phyloP scores from a whole-genome alignment of 345 rosid genomes.

The Hevea brasiliensis region DNA sequence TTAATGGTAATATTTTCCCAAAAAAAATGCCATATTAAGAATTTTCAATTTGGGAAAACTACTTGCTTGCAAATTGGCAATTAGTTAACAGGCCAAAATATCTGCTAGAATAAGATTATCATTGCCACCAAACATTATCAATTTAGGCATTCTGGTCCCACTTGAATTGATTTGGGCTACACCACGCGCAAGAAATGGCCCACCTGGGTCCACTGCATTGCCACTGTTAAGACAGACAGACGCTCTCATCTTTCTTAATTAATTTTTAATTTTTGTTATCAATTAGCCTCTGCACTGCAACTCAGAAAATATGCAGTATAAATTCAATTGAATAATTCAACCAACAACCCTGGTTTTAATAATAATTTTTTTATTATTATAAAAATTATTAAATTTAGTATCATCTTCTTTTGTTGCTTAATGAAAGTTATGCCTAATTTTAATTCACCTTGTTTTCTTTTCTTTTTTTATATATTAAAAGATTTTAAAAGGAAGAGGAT shows the following conservation, averaged over 20 bases:
- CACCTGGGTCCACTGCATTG: slow-evolving; percentile 26
- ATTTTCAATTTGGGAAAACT: too few relatives aligned
- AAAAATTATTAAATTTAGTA: too few relatives aligned
- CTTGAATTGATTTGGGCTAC: slow-evolving; percentile 23
- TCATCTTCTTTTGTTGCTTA: too few relatives aligned
- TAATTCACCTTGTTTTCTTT: too few relatives aligned
- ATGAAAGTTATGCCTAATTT: too few relatives aligned
- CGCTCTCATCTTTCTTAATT: not conserved
- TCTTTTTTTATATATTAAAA: too few relatives aligned
- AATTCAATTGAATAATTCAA: not conserved
- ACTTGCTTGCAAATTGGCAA: too few relatives aligned
- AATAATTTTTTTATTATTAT: too few relatives aligned
- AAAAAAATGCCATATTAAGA: too few relatives aligned
- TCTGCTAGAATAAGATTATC: not conserved
- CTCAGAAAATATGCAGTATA: not conserved
- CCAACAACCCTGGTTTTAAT: not conserved
- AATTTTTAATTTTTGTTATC: not conserved
- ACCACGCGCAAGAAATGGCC: slow-evolving; percentile 24
- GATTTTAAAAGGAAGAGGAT: too few relatives aligned
- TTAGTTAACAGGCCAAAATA: not conserved
- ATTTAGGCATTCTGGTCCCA: slow-evolving; percentile 9
- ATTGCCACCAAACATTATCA: not conserved
- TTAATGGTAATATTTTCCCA: too few relatives aligned
- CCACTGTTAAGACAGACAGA: slow-evolving; percentile 14
- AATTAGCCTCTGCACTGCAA: too few relatives aligned